These are phyloP conservation scores for Pleurotus citrinopileatus DNA, from an alignment of 768 basidiomycete species.

Conservation along the genomic window DNA sequence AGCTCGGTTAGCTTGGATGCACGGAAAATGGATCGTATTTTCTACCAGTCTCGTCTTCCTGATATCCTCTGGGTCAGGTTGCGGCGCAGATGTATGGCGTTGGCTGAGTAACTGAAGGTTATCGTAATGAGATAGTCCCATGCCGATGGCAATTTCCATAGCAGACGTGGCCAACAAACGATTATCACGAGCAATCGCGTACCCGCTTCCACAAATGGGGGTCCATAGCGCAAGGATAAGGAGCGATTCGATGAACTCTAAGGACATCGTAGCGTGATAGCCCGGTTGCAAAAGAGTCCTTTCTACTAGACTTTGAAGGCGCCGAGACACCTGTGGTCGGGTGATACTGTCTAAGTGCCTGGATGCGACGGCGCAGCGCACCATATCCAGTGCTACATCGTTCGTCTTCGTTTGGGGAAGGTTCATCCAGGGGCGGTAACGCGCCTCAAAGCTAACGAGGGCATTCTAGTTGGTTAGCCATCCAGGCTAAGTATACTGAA, in stretches of 20 bases:
- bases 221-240: constrained; percentile 43
- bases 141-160: constrained; percentile 44
- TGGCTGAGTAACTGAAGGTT: not conserved
- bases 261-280: constrained; percentile 36
- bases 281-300: constrained; percentile 35
- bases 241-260: constrained; percentile 38
- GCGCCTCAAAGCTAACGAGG: constrained; percentile 34
- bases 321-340: constrained; percentile 32
- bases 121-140: constrained; percentile 25
- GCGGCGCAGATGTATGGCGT: no score
- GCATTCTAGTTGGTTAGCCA: not conserved
- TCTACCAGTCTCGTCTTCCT: constrained; percentile 1
- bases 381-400: constrained; percentile 35
- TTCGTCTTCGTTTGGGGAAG: constrained; percentile 28
- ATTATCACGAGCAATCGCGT: constrained; percentile 31
- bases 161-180: constrained; percentile 38
- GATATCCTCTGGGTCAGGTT: not conserved
- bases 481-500: no score
- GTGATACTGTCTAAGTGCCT: constrained; percentile 36
- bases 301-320: constrained; percentile 38
- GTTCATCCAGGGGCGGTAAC: constrained; percentile 42
- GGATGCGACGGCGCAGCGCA: constrained; percentile 44
- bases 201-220: constrained; percentile 29
- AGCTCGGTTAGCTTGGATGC: not conserved
- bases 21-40: no score